Percentiles rank a stretch among this genome's conserved stretches.
These are phyloP conservation scores for Xylaria bambusicola DNA, from an alignment of 495 filamentous ascomycete genomes.

Conservation along the genomic window DNA sequence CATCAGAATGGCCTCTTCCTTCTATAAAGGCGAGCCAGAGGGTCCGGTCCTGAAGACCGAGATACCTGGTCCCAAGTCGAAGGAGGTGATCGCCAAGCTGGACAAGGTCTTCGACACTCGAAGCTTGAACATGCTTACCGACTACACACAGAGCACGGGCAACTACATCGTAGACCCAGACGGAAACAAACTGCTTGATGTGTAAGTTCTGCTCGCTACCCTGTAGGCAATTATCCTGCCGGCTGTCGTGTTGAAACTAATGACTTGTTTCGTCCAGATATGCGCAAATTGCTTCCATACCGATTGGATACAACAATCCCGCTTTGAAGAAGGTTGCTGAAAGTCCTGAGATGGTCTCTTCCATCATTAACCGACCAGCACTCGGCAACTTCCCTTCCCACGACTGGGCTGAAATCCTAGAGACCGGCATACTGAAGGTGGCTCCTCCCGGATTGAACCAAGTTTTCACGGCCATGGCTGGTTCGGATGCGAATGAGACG, in stretches of 20 bases:
- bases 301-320: slow-evolving; percentile 96
- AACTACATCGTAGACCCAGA: slow-evolving; percentile 88
- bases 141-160: slow-evolving; percentile 73
- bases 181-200: slow-evolving; percentile 77
- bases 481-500: slow-evolving; percentile 98
- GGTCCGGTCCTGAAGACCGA: slow-evolving; percentile 71
- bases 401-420: slow-evolving; percentile 84
- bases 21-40: slow-evolving; percentile 73
- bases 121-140: slow-evolving; percentile 87
- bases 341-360: slow-evolving; percentile 76
- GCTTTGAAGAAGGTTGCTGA: slow-evolving; percentile 68
- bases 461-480: slow-evolving; percentile 95
- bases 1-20: slow-evolving; percentile 46
- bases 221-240: neutral
- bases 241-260: slow-evolving; percentile 16
- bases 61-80: slow-evolving; percentile 82
- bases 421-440: slow-evolving; percentile 83
- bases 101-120: slow-evolving; percentile 90
- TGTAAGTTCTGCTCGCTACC: slow-evolving; percentile 53
- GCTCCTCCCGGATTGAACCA: slow-evolving; percentile 91
- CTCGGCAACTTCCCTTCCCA: slow-evolving; percentile 94
- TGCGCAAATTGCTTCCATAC: slow-evolving; percentile 96
- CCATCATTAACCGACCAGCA: slow-evolving; percentile 91
- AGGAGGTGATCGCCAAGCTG: slow-evolving; percentile 61
- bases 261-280: slow-evolving; percentile 61